These are phyloP conservation scores for Gyrodon lividus DNA, from an alignment of 768 basidiomycete genomes.

Conservation along the genomic window DNA sequence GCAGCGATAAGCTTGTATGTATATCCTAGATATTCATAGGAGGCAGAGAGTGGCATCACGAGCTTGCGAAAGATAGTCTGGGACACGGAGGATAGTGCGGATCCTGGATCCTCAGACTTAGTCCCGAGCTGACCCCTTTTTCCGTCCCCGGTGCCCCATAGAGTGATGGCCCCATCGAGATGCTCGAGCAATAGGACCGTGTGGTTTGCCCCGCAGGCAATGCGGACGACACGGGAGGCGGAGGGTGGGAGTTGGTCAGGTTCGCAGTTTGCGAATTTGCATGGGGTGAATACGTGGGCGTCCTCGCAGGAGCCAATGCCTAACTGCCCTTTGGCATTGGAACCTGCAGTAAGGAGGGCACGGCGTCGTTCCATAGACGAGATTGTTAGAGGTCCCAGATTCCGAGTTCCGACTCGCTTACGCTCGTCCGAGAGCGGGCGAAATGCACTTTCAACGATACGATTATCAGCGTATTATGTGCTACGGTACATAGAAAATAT, in stretches of 20 bases:
- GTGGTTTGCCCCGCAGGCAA: constrained; percentile 79
- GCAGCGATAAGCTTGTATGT: constrained; percentile 52
- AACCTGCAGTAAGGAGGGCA: constrained; percentile 42
- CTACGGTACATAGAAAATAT: constrained; percentile 21
- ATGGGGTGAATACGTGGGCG: constrained; percentile 38
- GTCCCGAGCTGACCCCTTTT: constrained; percentile 70
- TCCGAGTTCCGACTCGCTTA: neutral
- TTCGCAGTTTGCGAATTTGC: constrained; percentile 29
- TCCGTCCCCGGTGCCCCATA: constrained; percentile 81
- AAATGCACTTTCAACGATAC: too few species aligned
- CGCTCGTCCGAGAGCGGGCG: too few species aligned
- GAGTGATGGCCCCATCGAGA: constrained; percentile 30
- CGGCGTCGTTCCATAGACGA: neutral
- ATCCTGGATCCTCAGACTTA: constrained; percentile 21
- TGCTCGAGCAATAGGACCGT: constrained; percentile 63
- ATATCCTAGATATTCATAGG: constrained; percentile 38
- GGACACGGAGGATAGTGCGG: neutral
- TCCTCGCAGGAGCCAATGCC: constrained; percentile 40
- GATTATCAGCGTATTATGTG: constrained; percentile 1
- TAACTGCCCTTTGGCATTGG: constrained; percentile 50
- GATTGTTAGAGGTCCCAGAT: too few species aligned
- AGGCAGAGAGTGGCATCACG: constrained; percentile 35
- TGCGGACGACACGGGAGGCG: constrained; percentile 38
- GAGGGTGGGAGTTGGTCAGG: constrained; percentile 24
- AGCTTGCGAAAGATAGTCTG: constrained; percentile 48